A percentile compares a stretch with the other conserved stretches of the same genome.
phyloP scores from a whole-genome alignment of 2,329 filamentous ascomycete species.

The Ophiostoma australiae region DNA sequence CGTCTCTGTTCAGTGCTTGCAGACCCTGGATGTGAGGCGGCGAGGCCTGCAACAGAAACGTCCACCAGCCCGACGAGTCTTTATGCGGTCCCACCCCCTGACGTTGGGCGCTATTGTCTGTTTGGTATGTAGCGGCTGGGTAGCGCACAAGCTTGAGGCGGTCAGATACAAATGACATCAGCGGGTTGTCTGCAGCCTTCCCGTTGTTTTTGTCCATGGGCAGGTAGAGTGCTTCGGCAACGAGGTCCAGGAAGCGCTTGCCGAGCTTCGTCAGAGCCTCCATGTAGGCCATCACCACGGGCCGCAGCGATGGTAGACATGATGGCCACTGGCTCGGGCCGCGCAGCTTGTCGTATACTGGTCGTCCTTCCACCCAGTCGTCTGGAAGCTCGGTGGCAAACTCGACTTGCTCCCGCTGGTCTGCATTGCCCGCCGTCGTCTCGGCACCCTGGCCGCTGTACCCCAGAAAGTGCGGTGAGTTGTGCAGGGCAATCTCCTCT shows the following conservation, averaged over 20 bases:
- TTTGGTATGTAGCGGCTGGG: not conserved
- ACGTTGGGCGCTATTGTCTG: not conserved
- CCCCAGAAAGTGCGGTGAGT: constrained; percentile 57
- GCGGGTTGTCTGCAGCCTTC: not conserved
- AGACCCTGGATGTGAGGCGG: constrained; percentile 41
- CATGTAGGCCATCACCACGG: not conserved
- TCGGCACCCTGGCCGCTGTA: constrained; percentile 54
- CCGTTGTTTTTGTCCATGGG: not conserved
- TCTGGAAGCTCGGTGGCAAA: constrained; percentile 54
- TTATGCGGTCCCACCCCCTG: constrained; percentile 61
- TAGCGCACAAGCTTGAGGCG: not conserved
- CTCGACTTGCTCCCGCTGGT: constrained; percentile 56
- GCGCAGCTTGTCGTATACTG: not conserved
- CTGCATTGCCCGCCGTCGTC: constrained; percentile 48
- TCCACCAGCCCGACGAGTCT: constrained; percentile 60
- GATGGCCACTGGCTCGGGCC: not conserved
- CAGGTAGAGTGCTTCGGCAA: constrained; percentile 2
- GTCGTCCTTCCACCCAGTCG: constrained; percentile 17
- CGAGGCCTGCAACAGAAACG: constrained; percentile 57
- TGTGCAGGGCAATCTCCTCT: constrained; percentile 40
- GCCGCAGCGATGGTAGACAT: not conserved
- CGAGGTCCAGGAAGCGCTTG: not conserved
- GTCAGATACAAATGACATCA: not conserved
- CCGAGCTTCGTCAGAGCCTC: not conserved
- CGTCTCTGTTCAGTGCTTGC: not conserved